Evolutionary conservation across 2,329 filamentous ascomycete genomes (phyloP).

Genomic region (Monilinia laxa): DNA sequence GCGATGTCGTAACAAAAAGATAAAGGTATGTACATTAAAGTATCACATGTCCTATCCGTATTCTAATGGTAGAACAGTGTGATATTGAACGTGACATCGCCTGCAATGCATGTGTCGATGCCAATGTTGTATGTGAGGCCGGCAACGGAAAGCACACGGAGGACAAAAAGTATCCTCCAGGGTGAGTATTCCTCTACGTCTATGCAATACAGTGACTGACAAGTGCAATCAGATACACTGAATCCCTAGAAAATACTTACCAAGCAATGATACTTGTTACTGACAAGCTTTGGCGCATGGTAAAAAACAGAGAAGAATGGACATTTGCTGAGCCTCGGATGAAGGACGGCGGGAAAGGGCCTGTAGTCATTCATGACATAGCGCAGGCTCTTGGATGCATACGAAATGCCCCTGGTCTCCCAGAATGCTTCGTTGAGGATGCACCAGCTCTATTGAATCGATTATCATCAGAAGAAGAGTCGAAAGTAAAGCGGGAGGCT

Average conservation of each 20-base stretch:
- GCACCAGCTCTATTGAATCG: constrained; percentile 6
- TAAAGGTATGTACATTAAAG: background rate
- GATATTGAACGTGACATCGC: constrained; percentile 11
- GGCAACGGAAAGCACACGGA: constrained; percentile 17
- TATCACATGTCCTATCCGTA: background rate
- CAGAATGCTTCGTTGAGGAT: constrained; percentile 6
- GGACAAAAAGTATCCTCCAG: constrained; percentile 14
- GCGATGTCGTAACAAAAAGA: constrained; percentile 20
- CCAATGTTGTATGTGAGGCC: constrained; percentile 11
- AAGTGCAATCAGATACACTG: constrained; percentile 5
- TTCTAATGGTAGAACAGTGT: constrained; percentile 13
- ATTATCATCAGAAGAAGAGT: background rate
- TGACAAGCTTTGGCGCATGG: constrained; percentile 11
- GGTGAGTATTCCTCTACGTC: background rate
- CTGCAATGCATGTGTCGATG: constrained; percentile 19
- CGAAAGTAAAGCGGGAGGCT: background rate
- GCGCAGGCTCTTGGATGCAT: constrained; percentile 16
- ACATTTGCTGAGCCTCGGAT: constrained; percentile 12
- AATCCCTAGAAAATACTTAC: constrained; percentile 3
- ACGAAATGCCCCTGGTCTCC: constrained; percentile 11
- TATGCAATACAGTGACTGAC: background rate
- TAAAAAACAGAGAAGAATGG: constrained; percentile 11
- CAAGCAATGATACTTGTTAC: constrained; percentile 15
- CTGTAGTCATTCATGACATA: constrained; percentile 16
- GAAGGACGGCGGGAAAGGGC: constrained; percentile 17